Conservation (phyloP, 768 basidiomycete species). For the Leccinum obscurum region DNA sequence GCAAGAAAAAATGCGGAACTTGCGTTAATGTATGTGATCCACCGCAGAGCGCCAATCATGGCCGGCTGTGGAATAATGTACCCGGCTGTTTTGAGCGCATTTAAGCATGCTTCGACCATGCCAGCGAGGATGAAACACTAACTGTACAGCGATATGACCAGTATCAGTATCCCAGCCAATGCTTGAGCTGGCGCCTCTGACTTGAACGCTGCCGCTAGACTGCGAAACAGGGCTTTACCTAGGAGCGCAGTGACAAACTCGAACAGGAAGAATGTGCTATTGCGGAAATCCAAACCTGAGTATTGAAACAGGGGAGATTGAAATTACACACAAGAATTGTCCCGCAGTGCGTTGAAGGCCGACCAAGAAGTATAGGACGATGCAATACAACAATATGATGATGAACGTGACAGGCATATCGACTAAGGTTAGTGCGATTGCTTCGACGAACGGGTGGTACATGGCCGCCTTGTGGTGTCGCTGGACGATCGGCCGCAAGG, state of each 20-base stretch:
- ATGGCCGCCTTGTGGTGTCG: conserved; percentile 47
- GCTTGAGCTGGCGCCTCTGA: conserved; percentile 63
- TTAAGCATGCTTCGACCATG: neutral
- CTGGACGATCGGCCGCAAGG: conserved; percentile 44
- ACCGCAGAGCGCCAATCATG: conserved; percentile 69
- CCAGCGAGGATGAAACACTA: neutral
- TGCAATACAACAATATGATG: conserved; percentile 35
- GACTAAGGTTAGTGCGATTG: conserved; percentile 46
- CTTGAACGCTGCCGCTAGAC: conserved; percentile 58
- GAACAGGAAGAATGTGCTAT: conserved; percentile 59
- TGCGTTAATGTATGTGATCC: conserved; percentile 67
- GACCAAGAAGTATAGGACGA: conserved; percentile 61
- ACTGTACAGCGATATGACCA: conserved; percentile 55
- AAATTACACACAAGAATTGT: conserved; percentile 63
- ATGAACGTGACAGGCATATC: conserved; percentile 45
- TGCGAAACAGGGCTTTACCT: conserved; percentile 78
- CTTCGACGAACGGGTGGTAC: conserved; percentile 52
- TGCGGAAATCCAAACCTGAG: neutral
- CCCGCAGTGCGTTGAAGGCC: conserved; percentile 51
- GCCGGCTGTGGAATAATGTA: conserved; percentile 59
- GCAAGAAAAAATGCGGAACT: conserved; percentile 35
- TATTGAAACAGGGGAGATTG: conserved; percentile 6
- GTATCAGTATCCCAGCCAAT: conserved; percentile 50
- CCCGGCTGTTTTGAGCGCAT: conserved; percentile 34
- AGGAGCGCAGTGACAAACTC: conserved; percentile 56